phyloP scores from a whole-genome alignment of 768 basidiomycete species.

The Pleurotus platypus region DNA sequence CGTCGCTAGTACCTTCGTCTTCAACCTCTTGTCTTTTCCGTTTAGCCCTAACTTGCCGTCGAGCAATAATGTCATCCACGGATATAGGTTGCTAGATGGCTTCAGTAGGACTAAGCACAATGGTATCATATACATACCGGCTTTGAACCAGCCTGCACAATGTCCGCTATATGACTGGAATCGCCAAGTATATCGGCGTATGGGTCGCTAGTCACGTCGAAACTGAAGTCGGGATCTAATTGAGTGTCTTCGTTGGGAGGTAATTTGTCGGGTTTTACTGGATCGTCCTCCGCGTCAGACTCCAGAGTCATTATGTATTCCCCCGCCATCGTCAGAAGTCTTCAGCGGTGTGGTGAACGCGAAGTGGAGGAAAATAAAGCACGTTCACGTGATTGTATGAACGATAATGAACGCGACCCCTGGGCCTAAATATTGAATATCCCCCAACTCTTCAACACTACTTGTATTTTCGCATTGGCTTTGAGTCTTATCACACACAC shows the following conservation, averaged over 20 bases:
- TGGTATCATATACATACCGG: conserved; percentile 40
- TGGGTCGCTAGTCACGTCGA: conserved; percentile 74
- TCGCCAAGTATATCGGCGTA: conserved; percentile 52
- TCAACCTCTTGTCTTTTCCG: conserved; percentile 54
- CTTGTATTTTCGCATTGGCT: too few species aligned
- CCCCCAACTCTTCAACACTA: too few species aligned
- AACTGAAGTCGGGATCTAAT: conserved; percentile 80
- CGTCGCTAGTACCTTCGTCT: conserved; percentile 34
- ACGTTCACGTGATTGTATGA: too few species aligned
- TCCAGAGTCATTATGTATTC: conserved; percentile 83
- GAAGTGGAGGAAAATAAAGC: too few species aligned
- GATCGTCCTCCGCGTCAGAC: conserved; percentile 63
- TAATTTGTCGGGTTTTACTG: not conserved
- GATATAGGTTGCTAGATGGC: conserved; percentile 65
- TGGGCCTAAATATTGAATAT: too few species aligned
- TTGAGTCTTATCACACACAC: not conserved
- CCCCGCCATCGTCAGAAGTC: conserved; percentile 23
- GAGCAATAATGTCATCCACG: conserved; percentile 89
- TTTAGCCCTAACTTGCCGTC: conserved; percentile 57
- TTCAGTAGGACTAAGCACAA: conserved; percentile 4
- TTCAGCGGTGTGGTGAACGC: too few species aligned
- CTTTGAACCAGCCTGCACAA: conserved; percentile 60
- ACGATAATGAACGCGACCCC: too few species aligned
- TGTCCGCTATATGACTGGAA: conserved; percentile 40
- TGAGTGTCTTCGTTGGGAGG: conserved; percentile 46